Evolutionary conservation across 139 green algal species (phyloP), one percentile per base, ranked within the genome.

Genomic region (Closterium sp.): DNA sequence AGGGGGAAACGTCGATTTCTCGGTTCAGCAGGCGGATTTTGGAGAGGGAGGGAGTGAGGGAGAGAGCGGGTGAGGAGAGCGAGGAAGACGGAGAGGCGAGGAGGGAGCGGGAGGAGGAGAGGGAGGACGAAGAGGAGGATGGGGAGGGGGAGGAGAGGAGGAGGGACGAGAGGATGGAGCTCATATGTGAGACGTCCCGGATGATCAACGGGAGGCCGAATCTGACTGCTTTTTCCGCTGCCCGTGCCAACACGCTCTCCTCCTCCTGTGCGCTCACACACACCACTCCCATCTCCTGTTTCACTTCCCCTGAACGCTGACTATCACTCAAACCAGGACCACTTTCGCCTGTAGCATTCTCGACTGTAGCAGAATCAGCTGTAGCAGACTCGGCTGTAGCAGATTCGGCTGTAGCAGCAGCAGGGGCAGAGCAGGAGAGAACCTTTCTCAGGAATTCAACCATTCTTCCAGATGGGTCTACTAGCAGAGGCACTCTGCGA

Each of bases 401-500:
- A 13, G 62, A 24, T 79, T 79, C 19, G 62, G 62, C 62, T 79
- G 62, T 79, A 24, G 62, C 62, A 79, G 62, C 62, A 79, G 62
- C 62, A 79, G 62, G 62, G 62, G 62, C 19, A 13, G 62, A 50
- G 38, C 38, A 50, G 38, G 38, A 79, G 62, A 86, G 31, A n/a
- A 34, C 42, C n/a, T 21, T 30, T 9, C 86, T 92, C 10, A 93
- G 32, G 88, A 89, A 93, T 2, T 89, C 91, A 22, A 92, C 88
- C 29, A 93, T 89, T 31, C 92, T 24, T 19, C 91, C 91, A 28
- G 88, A 88, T 13, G 91, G 91, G 88, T 93, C 91, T n/a, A 93
- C 29, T 17, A 93, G 31, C 3, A 93, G 30, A 31, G 88, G 88
- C 9, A 31, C 29, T 9, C 91, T 73, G 13, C 87, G 28, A 9